Percentiles rank a stretch among this genome's conserved stretches.
phyloP scores from a whole-genome alignment of 345 rosid genomes.

The Erucastrum elatum region DNA sequence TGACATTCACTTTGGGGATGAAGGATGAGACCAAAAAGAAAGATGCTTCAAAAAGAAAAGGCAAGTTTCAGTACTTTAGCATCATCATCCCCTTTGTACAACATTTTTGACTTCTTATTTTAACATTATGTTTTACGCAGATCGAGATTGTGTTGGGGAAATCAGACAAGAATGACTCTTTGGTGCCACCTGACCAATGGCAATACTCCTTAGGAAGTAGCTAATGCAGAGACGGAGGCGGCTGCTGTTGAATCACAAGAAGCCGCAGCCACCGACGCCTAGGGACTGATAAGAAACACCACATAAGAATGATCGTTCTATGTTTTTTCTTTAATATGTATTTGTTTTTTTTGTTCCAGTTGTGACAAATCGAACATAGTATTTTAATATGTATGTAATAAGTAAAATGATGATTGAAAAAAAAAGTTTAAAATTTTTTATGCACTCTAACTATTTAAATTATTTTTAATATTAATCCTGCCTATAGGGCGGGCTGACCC shows the following conservation, averaged over 20 bases:
- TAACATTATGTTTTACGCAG: slow-evolving; percentile 12
- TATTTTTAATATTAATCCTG: too few species aligned
- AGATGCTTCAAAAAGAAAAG: slow-evolving; percentile 83
- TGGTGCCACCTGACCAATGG: slow-evolving; percentile 49
- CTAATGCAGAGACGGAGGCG: slow-evolving; percentile 28
- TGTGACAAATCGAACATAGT: too few species aligned
- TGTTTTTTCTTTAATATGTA: too few species aligned
- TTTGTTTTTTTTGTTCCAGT: too few species aligned
- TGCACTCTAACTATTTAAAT: too few species aligned
- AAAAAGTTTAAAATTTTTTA: too few species aligned
- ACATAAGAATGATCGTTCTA: slow-evolving; percentile 55
- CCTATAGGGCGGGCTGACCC: too few species aligned
- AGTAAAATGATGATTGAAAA: too few species aligned
- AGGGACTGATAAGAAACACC: slow-evolving; percentile 40
- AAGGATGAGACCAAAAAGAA: slow-evolving; percentile 52
- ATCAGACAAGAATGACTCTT: slow-evolving; percentile 65
- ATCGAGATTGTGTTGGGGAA: slow-evolving; percentile 79
- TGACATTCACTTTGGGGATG: slow-evolving; percentile 84
- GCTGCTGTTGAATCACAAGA: slow-evolving; percentile 7
- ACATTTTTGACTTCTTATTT: not conserved
- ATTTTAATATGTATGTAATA: too few species aligned
- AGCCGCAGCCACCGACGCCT: slow-evolving; percentile 21
- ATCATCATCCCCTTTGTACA: too few species aligned
- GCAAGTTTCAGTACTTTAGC: slow-evolving; percentile 30
- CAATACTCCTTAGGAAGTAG: slow-evolving; percentile 27